Evolutionary conservation across 2,329 filamentous ascomycete genomes (phyloP).

Genomic region (Chalaropsis ovoidea): DNA sequence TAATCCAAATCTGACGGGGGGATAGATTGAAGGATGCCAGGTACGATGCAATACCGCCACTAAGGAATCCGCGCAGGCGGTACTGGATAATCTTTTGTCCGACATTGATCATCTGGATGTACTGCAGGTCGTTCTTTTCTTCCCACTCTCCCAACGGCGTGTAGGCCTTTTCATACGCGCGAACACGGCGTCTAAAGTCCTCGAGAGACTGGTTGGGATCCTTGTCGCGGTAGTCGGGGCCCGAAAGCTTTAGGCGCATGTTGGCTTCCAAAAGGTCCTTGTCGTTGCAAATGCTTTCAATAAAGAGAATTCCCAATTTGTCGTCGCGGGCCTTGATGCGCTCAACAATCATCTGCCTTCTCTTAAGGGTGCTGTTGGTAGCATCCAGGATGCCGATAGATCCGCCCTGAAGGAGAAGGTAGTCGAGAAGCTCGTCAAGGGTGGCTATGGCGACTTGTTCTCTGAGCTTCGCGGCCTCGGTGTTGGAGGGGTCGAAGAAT

Average conservation of each 20-base stretch:
- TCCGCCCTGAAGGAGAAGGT: slow-evolving; percentile 69
- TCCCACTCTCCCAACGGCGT: slow-evolving; percentile 83
- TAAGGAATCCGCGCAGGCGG: slow-evolving; percentile 82
- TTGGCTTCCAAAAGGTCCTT: slow-evolving; percentile 79
- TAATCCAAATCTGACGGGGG: slow-evolving; percentile 96
- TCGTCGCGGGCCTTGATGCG: slow-evolving; percentile 75
- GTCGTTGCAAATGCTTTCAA: slow-evolving; percentile 89
- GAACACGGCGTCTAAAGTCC: slow-evolving; percentile 88
- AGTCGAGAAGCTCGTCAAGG: slow-evolving; percentile 82
- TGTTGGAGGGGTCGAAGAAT: slow-evolving; percentile 90
- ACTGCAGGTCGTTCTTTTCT: slow-evolving; percentile 81
- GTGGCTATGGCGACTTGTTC: slow-evolving; percentile 91
- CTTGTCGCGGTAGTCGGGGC: slow-evolving; percentile 90
- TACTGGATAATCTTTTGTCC: slow-evolving; percentile 88
- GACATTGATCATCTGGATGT: slow-evolving; percentile 96
- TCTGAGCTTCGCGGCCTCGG: slow-evolving; percentile 67
- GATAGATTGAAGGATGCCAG: slow-evolving; percentile 94
- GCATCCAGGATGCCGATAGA: slow-evolving; percentile 93
- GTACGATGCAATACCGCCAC: slow-evolving; percentile 86
- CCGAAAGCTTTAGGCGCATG: slow-evolving; percentile 92
- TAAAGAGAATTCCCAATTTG: slow-evolving; percentile 81
- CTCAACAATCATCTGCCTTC: slow-evolving; percentile 73
- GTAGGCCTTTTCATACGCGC: slow-evolving; percentile 89
- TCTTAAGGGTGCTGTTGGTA: slow-evolving; percentile 86
- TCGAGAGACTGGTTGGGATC: slow-evolving; percentile 73